Evolutionary conservation across 2,329 filamentous ascomycete genomes (phyloP).

Genomic region (Xylaria sp.): DNA sequence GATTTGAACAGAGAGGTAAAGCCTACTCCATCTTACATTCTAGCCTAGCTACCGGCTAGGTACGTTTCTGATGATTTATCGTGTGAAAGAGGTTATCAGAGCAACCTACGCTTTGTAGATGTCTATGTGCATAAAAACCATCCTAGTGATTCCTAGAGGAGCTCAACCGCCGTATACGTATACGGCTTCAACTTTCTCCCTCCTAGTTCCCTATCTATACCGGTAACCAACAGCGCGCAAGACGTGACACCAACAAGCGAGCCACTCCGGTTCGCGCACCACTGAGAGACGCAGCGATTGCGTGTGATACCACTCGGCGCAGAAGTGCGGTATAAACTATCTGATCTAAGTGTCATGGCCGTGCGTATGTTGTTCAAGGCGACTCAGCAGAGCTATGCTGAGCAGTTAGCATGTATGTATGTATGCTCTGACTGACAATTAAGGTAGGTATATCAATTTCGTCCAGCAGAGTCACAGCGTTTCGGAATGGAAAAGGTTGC

Average conservation of each 20-base stretch:
- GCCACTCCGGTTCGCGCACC: neutral
- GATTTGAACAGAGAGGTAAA: no score
- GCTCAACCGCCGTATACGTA: neutral
- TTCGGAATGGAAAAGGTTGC: neutral
- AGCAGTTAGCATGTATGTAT: no score
- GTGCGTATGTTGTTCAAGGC: neutral
- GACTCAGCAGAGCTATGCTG: no score
- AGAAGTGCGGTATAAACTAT: neutral
- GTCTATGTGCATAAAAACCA: no score
- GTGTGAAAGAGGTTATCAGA: neutral
- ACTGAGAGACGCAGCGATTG: neutral
- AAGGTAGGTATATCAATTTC: neutral
- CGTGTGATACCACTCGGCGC: neutral
- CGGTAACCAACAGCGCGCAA: neutral
- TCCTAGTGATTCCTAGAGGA: neutral
- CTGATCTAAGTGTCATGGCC: neutral
- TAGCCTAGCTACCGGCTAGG: no score
- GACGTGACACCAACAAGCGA: neutral
- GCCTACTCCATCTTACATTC: no score
- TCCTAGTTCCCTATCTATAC: neutral
- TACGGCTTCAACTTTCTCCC: neutral
- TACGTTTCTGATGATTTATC: no score
- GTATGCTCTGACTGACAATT: no score
- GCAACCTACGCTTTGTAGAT: no score
- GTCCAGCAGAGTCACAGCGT: neutral